Evolutionary conservation across 805 yeast genomes (phyloP).

Genomic region (Yarrowia phangngaensis): DNA sequence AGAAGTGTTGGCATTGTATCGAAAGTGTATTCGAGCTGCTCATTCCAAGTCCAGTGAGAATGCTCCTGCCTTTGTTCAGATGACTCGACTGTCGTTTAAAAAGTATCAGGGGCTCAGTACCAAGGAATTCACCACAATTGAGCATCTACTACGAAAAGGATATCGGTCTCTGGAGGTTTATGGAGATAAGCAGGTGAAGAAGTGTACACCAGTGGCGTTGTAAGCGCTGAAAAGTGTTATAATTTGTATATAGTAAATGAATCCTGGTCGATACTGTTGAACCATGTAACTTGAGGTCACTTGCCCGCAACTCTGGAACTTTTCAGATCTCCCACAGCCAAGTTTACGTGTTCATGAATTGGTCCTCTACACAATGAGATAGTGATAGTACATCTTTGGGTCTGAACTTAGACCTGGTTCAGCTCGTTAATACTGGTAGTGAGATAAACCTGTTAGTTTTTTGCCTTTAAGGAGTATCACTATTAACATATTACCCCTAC

Average conservation of each 20-base stretch:
- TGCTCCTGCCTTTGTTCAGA: slow-evolving; percentile 46
- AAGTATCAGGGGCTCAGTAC: slow-evolving; percentile 56
- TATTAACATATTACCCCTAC: no score
- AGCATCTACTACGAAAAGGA: slow-evolving; percentile 77
- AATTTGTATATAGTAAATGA: background rate
- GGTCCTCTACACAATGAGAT: no score
- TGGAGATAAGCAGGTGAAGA: slow-evolving; percentile 64
- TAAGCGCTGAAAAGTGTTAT: slow-evolving; percentile 1
- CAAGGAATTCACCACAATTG: slow-evolving; percentile 80
- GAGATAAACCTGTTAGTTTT: no score
- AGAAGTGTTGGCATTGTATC: slow-evolving; percentile 48
- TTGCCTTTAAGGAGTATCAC: no score
- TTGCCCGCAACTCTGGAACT: no score
- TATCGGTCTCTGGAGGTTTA: slow-evolving; percentile 67
- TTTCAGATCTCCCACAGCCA: no score
- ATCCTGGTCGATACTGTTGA: no score
- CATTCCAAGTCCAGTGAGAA: slow-evolving; percentile 49
- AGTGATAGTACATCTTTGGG: no score
- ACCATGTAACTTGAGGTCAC: no score
- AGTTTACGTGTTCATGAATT: no score
- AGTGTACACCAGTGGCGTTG: slow-evolving; percentile 34
- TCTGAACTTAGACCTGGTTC: no score
- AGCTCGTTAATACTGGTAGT: no score
- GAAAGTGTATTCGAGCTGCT: slow-evolving; percentile 47
- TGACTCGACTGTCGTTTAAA: slow-evolving; percentile 58